Base-by-base conservation (phyloP, 805 yeast species). In the Kregervanrija pseudodelftensis region DNA sequence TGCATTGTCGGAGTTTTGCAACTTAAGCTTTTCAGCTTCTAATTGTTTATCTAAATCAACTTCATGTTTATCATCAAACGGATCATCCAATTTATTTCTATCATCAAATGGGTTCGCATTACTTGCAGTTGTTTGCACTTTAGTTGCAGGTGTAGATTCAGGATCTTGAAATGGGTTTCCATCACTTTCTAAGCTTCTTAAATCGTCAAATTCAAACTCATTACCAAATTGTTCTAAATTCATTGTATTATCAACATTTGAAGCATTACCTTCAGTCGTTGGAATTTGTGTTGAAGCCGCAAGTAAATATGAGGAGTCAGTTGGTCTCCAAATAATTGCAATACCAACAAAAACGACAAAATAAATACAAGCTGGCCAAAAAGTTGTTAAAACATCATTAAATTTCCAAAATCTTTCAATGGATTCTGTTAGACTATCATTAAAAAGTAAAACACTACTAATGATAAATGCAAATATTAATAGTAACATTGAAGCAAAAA, bases 301-400 rank as follows among this genome's bases (percentile, higher is more conserved):
- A 59, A 93, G 77, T 78, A 95, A 82, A 58, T 90, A 85, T 46
- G 96, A 89, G 36, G 95, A 88, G 54, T 85, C 93, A 0, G 97
- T 91, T 43, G 99, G 99, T 65, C 99, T 82, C 99, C 99, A 93
- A 50, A 93, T 77, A 69, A 89, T 79, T 5, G 96, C 86, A 51
- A 93, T 73, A 9, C 89, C 77, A 56, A 83, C 76, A 62, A 93
- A 90, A 34, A 90, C 90, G 40, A 82, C 66, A 59, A 85, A 87
- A 67, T 88, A 93, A 11, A 89, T 82, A 40, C 88, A 74, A 40
- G 95, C 82, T 35, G 96, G 95, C 96, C 98, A 90, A 69, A 95
- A 95, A 55, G 91, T 96, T 38, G 83, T 74, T 43, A 88, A 66
- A 57, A 93, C 88, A 70, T 87, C 90, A 58, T 95, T 79, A 38